phyloP scores from a whole-genome alignment of 257 asterid genomes.

The Striga asiatica region DNA sequence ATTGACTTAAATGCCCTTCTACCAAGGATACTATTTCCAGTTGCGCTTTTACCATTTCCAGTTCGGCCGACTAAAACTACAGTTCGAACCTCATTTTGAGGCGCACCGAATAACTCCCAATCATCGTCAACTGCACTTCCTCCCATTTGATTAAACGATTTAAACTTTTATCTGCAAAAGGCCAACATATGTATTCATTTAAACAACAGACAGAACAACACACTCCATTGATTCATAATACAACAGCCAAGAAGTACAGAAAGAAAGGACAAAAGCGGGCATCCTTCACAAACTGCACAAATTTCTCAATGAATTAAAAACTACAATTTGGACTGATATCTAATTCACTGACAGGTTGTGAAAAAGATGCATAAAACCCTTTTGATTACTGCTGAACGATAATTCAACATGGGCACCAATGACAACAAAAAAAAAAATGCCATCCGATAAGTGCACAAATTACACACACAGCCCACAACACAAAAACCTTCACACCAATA shows the following conservation, averaged over 20 bases:
- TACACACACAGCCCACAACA: too few species aligned
- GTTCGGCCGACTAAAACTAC: slow-evolving; percentile 80
- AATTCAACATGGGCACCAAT: too few species aligned
- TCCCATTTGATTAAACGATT: slow-evolving; percentile 44
- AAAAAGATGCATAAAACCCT: too few species aligned
- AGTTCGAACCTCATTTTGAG: slow-evolving; percentile 40
- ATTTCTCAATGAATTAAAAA: too few species aligned
- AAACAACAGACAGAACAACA: not conserved
- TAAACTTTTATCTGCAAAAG: slow-evolving; percentile 16
- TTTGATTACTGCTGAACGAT: too few species aligned
- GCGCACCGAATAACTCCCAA: slow-evolving; percentile 67
- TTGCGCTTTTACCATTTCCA: slow-evolving; percentile 92
- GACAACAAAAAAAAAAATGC: too few species aligned
- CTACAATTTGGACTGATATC: too few species aligned
- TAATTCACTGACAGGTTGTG: too few species aligned
- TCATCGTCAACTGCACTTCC: slow-evolving; percentile 63
- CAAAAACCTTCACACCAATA: too few species aligned
- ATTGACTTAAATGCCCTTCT: slow-evolving; percentile 55
- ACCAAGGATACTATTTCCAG: slow-evolving; percentile 73
- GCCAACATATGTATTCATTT: not conserved
- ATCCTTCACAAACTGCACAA: too few species aligned
- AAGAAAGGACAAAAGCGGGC: too few species aligned
- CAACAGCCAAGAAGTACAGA: not conserved
- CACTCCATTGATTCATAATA: not conserved
- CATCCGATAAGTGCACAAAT: too few species aligned